Base-by-base conservation (phyloP, 2,329 filamentous ascomycete species). In the Alternaria metachromatica region DNA sequence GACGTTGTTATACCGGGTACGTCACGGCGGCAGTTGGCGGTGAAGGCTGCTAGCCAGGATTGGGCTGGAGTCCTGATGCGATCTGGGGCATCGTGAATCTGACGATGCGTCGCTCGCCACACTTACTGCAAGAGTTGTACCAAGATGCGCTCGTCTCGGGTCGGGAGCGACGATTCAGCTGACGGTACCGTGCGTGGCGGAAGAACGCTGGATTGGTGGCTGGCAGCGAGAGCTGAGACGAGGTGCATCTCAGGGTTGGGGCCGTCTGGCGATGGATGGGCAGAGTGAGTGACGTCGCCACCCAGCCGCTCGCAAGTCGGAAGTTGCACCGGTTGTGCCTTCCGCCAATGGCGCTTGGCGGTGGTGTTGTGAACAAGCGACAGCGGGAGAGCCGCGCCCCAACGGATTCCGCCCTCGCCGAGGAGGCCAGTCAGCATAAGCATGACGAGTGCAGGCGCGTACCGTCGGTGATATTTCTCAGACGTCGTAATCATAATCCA, bases 321-420 rank as follows among this genome's bases (percentile, higher is more conserved):
- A 63, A 56, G 33, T 45, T 58, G 60, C 58, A 60, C 65, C 65
- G 64, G 58, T 50, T 64, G 65, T 46, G 57, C 60, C 58, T 62
- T 51, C 64, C 64, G 59, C 58, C 54, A 55, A 18, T 49, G 44
- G n/a, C 9, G 50, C 68, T 72, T 71, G 69, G 70, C 69, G 49
- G 48, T 55, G 43, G 26, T 59, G 58, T 12, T 30, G 26, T 50
- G 18, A 41, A 55, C 59, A 60, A 62, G 55, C 30, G 60, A 66
- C 66, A 60, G 68, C 63, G 67, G 65, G 44, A 63, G 53, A 58
- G 50, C 62, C 55, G 60, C 63, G 60, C 59, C 60, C 55, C 54
- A 57, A 45, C 63, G 55, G 62, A 58, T 60, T 59, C 60, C 66
- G 49, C 55, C 28, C 44, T 68, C 41, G 58, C 62, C 45, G 48